These are phyloP conservation scores for Amaranthus tricolor DNA, from an alignment of 179 eudicot species.

Conservation along the genomic window DNA sequence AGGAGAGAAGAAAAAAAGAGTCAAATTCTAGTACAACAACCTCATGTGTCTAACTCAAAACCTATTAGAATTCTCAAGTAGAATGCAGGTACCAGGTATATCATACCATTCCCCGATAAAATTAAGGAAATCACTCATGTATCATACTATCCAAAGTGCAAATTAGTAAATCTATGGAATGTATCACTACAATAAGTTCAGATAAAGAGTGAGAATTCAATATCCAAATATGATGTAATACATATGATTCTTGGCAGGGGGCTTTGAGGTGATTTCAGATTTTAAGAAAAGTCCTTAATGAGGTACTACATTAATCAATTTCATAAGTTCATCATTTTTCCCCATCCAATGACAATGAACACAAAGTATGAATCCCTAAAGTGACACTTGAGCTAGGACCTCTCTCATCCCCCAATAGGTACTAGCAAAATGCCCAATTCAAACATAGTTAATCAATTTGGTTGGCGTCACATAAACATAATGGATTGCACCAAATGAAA, in stretches of 20 bases:
- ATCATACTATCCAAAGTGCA: not conserved
- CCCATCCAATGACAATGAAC: not conserved
- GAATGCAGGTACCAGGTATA: not conserved
- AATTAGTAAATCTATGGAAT: not conserved
- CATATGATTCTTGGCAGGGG: not conserved
- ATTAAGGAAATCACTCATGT: not conserved
- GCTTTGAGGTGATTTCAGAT: not conserved
- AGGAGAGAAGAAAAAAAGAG: not conserved
- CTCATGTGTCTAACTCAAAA: not conserved
- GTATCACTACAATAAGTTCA: not conserved
- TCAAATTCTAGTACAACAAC: not conserved
- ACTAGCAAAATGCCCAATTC: not conserved
- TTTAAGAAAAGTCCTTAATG: not conserved
- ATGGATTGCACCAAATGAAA: constrained; percentile 11
- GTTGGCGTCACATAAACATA: constrained; percentile 10
- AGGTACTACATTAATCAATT: not conserved
- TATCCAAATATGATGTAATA: constrained; percentile 1
- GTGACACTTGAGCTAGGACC: not conserved
- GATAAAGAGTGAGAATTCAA: not conserved
- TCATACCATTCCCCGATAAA: not conserved
- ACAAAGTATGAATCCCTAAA: not conserved
- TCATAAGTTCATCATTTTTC: not conserved
- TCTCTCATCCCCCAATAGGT: constrained; percentile 1
- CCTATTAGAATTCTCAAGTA: not conserved
- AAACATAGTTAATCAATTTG: not conserved